Evolutionary conservation across 1,139 yeast genomes (phyloP).

Genomic region (Candida tetrigidarum): DNA sequence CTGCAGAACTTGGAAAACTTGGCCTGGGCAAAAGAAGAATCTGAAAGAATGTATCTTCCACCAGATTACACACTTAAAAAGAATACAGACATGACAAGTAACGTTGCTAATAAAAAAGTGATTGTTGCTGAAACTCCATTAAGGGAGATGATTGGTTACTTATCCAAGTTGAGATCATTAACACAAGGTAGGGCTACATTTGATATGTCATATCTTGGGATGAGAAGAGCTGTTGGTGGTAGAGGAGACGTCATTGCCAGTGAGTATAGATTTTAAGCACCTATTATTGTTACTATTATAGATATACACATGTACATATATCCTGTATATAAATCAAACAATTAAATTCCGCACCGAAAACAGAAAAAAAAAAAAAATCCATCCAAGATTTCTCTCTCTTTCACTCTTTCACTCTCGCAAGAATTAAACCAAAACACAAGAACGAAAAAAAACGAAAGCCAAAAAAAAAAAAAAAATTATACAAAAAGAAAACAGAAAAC

Average conservation of each 20-base stretch:
- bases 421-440: conserved; percentile 6
- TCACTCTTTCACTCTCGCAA: neutral
- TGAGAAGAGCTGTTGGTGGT: conserved; percentile 61
- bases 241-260: conserved; percentile 34
- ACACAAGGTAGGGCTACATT: conserved; percentile 92
- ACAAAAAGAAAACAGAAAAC: neutral
- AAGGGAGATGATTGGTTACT: conserved; percentile 88
- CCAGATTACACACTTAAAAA: conserved; percentile 51
- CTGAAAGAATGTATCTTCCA: conserved; percentile 60
- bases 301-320: neutral
- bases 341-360: conserved; percentile 1
- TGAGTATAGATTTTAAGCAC: conserved; percentile 6
- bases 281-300: no score
- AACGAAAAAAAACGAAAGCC: conserved; percentile 5
- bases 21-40: conserved; percentile 53
- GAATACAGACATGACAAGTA: conserved; percentile 17
- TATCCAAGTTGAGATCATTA: conserved; percentile 73
- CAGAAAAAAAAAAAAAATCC: neutral
- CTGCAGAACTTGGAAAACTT: conserved; percentile 42
- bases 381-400: neutral
- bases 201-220: conserved; percentile 76
- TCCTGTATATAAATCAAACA: conserved; percentile 11
- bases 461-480: conserved; percentile 4
- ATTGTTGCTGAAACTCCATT: conserved; percentile 83
- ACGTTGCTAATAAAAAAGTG: conserved; percentile 49